Conservation (phyloP, 768 basidiomycete species). For the Leccinum boreale region DNA sequence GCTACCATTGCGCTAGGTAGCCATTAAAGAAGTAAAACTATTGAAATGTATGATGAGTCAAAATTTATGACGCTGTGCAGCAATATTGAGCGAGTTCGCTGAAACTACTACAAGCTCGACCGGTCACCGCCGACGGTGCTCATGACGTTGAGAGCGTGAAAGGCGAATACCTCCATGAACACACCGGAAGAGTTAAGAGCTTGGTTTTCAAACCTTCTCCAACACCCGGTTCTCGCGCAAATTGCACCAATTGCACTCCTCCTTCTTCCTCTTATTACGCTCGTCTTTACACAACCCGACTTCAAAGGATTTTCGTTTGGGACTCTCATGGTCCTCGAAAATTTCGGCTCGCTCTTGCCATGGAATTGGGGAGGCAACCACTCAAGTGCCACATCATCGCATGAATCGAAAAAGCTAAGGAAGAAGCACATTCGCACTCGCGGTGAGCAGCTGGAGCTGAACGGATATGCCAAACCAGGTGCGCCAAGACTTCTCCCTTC, state of each 20-base stretch:
- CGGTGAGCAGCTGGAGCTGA: conserved; percentile 54
- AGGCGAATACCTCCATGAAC: conserved; percentile 39
- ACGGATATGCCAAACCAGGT: conserved; percentile 32
- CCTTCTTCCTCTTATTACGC: conserved; percentile 35
- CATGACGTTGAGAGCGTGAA: conserved; percentile 31
- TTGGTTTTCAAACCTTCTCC: conserved; percentile 38
- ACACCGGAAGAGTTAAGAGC: conserved; percentile 37
- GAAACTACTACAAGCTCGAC: conserved; percentile 15
- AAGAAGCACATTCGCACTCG: conserved; percentile 52
- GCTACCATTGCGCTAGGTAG: conserved; percentile 93
- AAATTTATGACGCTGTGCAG: neutral
- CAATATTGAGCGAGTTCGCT: conserved; percentile 20
- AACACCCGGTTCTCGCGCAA: conserved; percentile 49
- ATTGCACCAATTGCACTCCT: conserved; percentile 51
- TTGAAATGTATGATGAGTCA: neutral
- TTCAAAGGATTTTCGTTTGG: conserved; percentile 28
- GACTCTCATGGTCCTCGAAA: conserved; percentile 55
- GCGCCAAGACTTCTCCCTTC: conserved; percentile 2
- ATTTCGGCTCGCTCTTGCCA: conserved; percentile 49
- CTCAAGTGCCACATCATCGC: conserved; percentile 21
- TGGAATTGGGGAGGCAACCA: conserved; percentile 58
- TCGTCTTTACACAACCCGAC: conserved; percentile 28
- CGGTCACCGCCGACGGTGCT: conserved; percentile 14
- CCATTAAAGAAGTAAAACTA: conserved; percentile 26
- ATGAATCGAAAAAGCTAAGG: conserved; percentile 43